These are phyloP conservation scores for Acanthochlamys bracteata DNA, from an alignment of 106 monocot genomes.

Conservation along the genomic window DNA sequence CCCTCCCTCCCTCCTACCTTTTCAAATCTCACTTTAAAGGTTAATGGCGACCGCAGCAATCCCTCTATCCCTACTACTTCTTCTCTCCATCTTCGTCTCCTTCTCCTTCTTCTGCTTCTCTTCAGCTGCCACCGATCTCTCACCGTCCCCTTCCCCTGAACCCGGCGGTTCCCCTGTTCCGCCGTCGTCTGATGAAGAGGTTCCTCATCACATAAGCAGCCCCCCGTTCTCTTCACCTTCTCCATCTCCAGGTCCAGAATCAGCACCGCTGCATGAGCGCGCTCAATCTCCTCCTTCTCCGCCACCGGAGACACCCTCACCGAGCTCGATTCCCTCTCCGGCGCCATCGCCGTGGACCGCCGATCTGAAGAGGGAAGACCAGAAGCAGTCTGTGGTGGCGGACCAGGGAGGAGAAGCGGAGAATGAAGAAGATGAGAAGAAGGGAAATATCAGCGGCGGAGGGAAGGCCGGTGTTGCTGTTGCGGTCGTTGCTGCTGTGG, in stretches of 20 bases:
- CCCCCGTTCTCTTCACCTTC: conserved; percentile 6
- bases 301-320: neutral
- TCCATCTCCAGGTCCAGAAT: neutral
- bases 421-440: conserved; percentile 9
- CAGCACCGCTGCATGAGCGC: neutral
- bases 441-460: conserved; percentile 21
- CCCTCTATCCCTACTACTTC: conserved; percentile 3
- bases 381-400: neutral
- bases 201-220: neutral
- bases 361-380: neutral
- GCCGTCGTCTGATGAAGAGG: neutral
- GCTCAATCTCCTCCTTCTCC: conserved; percentile 7
- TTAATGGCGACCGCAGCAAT: neutral
- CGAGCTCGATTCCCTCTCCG: neutral
- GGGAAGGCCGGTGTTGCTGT: conserved; percentile 48
- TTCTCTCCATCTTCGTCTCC: conserved; percentile 19
- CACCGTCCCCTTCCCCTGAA: neutral
- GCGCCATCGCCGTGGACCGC: conserved; percentile 3
- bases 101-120: conserved; percentile 9
- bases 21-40: neutral
- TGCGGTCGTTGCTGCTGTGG: conserved; percentile 34
- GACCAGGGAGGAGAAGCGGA: neutral
- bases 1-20: neutral
- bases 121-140: conserved; percentile 6
- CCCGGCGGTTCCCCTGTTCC: conserved; percentile 1